These are phyloP conservation scores for Colletotrichum theobromicola DNA, from an alignment of 2,329 filamentous ascomycete species.

Conservation along the genomic window DNA sequence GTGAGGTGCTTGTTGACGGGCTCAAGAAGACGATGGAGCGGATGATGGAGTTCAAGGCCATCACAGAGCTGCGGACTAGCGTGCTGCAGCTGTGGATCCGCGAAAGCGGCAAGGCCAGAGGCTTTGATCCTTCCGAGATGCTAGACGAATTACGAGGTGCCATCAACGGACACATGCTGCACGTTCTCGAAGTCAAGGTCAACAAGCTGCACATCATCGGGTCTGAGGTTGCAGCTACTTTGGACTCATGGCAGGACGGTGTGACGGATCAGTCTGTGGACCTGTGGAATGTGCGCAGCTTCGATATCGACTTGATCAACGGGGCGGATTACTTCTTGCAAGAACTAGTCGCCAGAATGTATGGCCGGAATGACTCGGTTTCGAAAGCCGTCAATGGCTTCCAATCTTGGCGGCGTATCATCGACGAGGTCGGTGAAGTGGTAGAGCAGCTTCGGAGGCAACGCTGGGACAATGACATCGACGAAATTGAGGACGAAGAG, in stretches of 20 bases:
- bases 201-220: constrained; percentile 69
- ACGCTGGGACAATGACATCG: constrained; percentile 77
- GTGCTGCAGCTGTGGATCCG: constrained; percentile 79
- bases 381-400: constrained; percentile 68
- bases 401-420: constrained; percentile 73
- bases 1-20: constrained; percentile 64
- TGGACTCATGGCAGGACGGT: constrained; percentile 65
- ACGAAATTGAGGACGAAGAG: constrained; percentile 77
- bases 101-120: constrained; percentile 66
- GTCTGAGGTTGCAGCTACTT: constrained; percentile 64
- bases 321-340: constrained; percentile 74
- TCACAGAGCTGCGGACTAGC: constrained; percentile 72
- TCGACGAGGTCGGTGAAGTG: constrained; percentile 69
- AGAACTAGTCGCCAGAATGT: constrained; percentile 70
- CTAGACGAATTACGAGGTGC: constrained; percentile 71
- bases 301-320: constrained; percentile 68
- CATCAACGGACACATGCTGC: constrained; percentile 71
- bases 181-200: constrained; percentile 68
- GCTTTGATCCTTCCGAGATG: constrained; percentile 71
- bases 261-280: constrained; percentile 54
- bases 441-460: constrained; percentile 70
- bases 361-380: constrained; percentile 74
- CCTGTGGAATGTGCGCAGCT: constrained; percentile 72
- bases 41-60: constrained; percentile 69
- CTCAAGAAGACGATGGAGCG: constrained; percentile 63